Evolutionary conservation across 2,329 filamentous ascomycete species (phyloP).

Genomic region (Xylaria hypoxylon): DNA sequence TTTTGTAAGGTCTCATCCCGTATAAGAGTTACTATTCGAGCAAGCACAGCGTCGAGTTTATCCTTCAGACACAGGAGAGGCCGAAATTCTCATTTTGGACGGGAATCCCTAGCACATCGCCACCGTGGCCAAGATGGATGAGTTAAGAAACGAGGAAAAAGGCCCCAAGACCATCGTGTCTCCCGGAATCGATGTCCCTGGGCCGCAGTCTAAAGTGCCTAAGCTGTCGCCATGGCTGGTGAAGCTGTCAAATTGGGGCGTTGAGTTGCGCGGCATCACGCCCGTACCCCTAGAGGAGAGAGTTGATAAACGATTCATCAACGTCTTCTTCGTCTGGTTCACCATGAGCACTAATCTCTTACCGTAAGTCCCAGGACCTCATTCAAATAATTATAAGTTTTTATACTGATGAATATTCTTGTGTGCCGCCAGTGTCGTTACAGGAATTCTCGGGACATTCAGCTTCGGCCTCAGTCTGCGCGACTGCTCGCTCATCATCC

Average conservation of each 20-base stretch:
- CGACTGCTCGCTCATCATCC: conserved; percentile 68
- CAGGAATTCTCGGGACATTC: conserved; percentile 70
- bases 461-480: conserved; percentile 66
- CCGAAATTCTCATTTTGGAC: neutral
- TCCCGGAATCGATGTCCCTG: neutral
- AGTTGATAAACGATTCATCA: conserved; percentile 47
- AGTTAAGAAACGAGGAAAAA: conserved; percentile 1
- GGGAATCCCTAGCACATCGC: neutral
- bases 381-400: neutral
- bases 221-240: conserved; percentile 29
- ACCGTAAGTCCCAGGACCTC: conserved; percentile 41
- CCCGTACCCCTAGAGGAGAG: conserved; percentile 48
- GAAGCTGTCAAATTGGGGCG: conserved; percentile 31
- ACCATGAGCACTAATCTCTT: conserved; percentile 49
- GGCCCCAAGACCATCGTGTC: neutral
- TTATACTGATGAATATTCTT: neutral
- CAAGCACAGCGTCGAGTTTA: neutral
- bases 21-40: neutral
- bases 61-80: neutral
- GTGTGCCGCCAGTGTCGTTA: conserved; percentile 57
- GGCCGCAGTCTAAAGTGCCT: conserved; percentile 4
- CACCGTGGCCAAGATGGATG: conserved; percentile 1
- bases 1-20: neutral
- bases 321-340: conserved; percentile 50
- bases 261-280: conserved; percentile 48